These are phyloP conservation scores for Pistacia vera DNA, from an alignment of 345 rosid genomes.

Conservation along the genomic window DNA sequence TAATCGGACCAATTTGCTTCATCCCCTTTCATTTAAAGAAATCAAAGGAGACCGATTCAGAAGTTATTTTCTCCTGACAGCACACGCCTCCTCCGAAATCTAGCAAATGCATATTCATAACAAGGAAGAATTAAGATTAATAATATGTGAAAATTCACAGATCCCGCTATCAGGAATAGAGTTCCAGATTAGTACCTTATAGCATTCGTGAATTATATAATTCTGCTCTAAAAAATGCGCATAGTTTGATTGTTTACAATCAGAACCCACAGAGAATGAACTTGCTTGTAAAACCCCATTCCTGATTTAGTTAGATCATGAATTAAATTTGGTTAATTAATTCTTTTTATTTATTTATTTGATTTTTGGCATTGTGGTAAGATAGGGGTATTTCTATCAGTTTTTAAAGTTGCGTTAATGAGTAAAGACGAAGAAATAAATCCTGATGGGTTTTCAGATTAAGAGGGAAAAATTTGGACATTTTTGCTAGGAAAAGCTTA, in stretches of 20 bases:
- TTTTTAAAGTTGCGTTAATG: too few relatives aligned
- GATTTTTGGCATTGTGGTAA: too few relatives aligned
- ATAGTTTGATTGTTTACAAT: not conserved
- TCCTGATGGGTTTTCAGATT: too few relatives aligned
- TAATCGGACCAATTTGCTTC: constrained; percentile 59
- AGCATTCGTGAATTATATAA: not conserved
- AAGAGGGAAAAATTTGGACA: too few relatives aligned
- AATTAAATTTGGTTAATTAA: too few relatives aligned
- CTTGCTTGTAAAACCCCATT: constrained; percentile 30
- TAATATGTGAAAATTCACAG: not conserved
- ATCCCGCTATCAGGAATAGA: not conserved
- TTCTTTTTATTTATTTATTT: too few relatives aligned
- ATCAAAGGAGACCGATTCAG: not conserved
- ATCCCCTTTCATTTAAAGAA: constrained; percentile 34
- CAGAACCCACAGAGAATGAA: constrained; percentile 66
- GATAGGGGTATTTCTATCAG: too few relatives aligned
- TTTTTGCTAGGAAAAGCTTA: too few relatives aligned
- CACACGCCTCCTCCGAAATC: too few relatives aligned
- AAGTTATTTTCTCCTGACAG: not conserved
- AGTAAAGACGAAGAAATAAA: too few relatives aligned
- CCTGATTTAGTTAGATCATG: too few relatives aligned
- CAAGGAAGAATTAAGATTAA: not conserved
- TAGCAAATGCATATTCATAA: too few relatives aligned
- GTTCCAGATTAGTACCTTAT: not conserved
- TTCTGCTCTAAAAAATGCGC: not conserved